These are phyloP conservation scores for Lentinula sp. DNA, from an alignment of 768 basidiomycete species.

Conservation along the genomic window DNA sequence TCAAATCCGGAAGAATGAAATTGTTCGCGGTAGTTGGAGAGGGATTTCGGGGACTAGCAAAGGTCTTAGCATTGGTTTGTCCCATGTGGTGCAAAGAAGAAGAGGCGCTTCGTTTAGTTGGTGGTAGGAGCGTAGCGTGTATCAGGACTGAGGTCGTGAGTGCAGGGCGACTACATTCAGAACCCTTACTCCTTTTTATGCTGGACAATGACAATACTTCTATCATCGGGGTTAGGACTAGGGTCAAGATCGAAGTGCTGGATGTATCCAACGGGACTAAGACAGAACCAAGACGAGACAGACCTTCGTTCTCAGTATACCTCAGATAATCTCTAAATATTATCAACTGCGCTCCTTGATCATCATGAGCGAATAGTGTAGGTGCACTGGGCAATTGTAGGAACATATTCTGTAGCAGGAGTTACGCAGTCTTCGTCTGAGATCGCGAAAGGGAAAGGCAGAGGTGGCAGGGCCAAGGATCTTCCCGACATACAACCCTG, in stretches of 20 bases:
- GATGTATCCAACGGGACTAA: not conserved
- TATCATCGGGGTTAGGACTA: not conserved
- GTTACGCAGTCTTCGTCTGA: too few relatives aligned
- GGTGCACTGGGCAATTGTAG: not conserved
- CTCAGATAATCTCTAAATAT: not conserved
- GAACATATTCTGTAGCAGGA: not conserved
- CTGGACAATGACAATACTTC: not conserved
- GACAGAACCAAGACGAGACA: not conserved
- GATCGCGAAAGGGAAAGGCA: too few relatives aligned
- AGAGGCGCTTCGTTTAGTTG: not conserved
- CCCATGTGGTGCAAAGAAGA: too few relatives aligned
- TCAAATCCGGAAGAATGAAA: slow-evolving; percentile 51
- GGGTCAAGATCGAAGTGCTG: not conserved
- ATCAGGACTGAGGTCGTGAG: not conserved
- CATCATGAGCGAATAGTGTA: not conserved
- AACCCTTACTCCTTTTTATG: not conserved
- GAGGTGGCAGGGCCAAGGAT: not conserved
- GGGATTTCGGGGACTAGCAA: not conserved
- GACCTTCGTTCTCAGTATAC: not conserved
- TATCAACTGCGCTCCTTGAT: not conserved
- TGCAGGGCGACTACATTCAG: not conserved
- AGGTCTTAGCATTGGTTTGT: too few relatives aligned
- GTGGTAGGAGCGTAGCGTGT: not conserved
- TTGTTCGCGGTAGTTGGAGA: not conserved
- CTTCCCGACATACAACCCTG: not conserved